Base-by-base conservation (phyloP, 257 asterid species). In the Fraxinus cuspidata region DNA sequence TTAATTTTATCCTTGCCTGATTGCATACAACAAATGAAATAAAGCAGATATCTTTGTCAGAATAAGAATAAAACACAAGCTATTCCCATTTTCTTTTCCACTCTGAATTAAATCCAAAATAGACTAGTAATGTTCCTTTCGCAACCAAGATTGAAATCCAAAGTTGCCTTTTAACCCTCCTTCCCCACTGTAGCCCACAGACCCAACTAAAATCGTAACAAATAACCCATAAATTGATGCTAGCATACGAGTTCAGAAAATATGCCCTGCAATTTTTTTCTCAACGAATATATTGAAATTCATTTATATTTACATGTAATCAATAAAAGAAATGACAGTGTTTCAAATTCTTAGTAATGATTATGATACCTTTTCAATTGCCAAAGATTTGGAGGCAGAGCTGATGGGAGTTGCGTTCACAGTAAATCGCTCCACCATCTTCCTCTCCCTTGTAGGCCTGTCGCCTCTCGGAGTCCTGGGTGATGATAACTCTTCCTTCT, bases 381-480 rank as follows among this genome's bases (percentile, higher is more conserved):
- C 77, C 65, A 91, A 58, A 2, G 96, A 78, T 80, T 90, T 94
- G 21, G 81, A 81, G 4, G 86, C 83, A 40, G 92, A 75, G 16
- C 73, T 74, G 70, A 85, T 80, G 1, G 86, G 83, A 37, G 85
- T 74, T 63, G 85, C 80, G 29, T 74, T 80, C 81, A 82, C 93
- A 64, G 89, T 83, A 79, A 85, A 94, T 34, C 98, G 85, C 25
- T 91, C 97, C 38, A 94, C 97, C 3, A 84, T 86, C 79, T 90
- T 94, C 92, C 97, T 92, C 82, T 94, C 97, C 86, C 98, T 91
- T 0, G 92, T 85, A 1, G 98, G 97, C 85, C 98, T 86, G 35
- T 88, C 90, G 25, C 82, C 86, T 21, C 88, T 87, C 0, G 86
- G 87, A 7, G 89, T 85, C 75, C 73, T 86, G 1, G 92, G 90